These are phyloP conservation scores for Coniochaeta sp. DNA, from an alignment of 2,329 filamentous ascomycete species.

Conservation along the genomic window DNA sequence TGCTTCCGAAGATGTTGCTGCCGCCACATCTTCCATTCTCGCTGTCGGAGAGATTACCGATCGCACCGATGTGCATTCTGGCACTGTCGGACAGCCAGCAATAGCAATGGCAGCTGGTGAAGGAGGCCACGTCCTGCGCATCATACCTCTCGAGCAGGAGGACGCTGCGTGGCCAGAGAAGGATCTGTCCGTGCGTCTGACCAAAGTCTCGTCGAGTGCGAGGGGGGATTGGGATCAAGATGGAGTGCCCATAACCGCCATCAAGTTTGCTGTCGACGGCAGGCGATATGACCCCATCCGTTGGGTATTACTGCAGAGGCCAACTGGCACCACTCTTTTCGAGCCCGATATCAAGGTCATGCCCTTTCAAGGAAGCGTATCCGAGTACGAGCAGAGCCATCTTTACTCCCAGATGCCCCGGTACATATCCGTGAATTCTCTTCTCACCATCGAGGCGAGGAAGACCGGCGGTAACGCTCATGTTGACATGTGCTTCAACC, in stretches of 20 bases:
- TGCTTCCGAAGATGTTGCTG: background rate
- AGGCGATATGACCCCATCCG: constrained; percentile 29
- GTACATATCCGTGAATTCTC: constrained; percentile 45
- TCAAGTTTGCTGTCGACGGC: constrained; percentile 38
- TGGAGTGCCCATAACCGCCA: constrained; percentile 37
- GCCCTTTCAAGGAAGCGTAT: constrained; percentile 13
- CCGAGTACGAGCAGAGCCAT: constrained; percentile 6
- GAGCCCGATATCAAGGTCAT: constrained; percentile 39
- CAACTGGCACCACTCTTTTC: constrained; percentile 42
- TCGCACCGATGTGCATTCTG: constrained; percentile 15
- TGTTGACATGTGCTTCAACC: constrained; percentile 58
- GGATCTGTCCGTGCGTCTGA: constrained; percentile 38
- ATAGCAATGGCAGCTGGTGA: constrained; percentile 47
- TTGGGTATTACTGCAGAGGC: constrained; percentile 48
- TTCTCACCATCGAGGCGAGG: constrained; percentile 42
- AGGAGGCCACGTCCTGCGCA: constrained; percentile 48
- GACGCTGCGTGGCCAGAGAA: constrained; percentile 46
- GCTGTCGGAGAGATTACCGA: constrained; percentile 48
- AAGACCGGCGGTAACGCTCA: constrained; percentile 49
- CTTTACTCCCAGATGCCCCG: constrained; percentile 29
- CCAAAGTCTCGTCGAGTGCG: constrained; percentile 30
- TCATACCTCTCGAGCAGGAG: constrained; percentile 42
- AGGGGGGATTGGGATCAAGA: constrained; percentile 49
- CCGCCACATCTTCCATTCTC: constrained; percentile 30
- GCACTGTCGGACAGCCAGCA: constrained; percentile 20